These are phyloP conservation scores for Cryptococcus hybrid DNA, from an alignment of 1,284 basidiomycete genomes.

Conservation along the genomic window DNA sequence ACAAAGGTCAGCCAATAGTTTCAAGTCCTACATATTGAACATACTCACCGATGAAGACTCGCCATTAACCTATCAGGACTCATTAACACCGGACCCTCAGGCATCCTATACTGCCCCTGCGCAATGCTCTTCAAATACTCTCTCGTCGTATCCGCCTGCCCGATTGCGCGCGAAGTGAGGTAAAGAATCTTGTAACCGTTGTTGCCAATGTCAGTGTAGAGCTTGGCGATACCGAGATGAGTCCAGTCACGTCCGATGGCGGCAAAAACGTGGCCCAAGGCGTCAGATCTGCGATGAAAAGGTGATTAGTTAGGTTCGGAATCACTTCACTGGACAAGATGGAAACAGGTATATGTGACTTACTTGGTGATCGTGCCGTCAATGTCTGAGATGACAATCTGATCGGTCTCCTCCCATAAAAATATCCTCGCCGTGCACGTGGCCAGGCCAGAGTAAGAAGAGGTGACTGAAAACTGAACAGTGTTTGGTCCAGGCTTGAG, in stretches of 20 bases:
- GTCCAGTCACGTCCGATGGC: conserved; percentile 99
- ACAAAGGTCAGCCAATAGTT: not conserved
- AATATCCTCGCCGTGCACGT: conserved; percentile 93
- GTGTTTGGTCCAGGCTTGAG: conserved; percentile 87
- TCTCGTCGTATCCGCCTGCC: conserved; percentile 95
- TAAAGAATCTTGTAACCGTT: conserved; percentile 99
- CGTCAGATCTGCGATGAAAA: conserved; percentile 71
- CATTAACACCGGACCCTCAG: conserved; percentile 99
- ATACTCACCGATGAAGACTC: conserved; percentile 79
- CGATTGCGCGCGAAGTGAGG: conserved; percentile 94
- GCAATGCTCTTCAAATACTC: conserved; percentile 94
- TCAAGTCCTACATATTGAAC: not conserved
- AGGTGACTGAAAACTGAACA: conserved; percentile 85
- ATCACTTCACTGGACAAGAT: too few species aligned
- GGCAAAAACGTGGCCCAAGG: conserved; percentile 94
- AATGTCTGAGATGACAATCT: conserved; percentile 94
- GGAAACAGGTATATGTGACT: conserved; percentile 22
- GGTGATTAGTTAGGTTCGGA: not conserved
- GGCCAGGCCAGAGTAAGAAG: conserved; percentile 78
- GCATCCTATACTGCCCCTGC: conserved; percentile 92
- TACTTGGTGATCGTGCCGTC: conserved; percentile 99
- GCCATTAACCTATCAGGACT: conserved; percentile 95
- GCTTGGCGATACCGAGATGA: conserved; percentile 93
- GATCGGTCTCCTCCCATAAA: conserved; percentile 88
- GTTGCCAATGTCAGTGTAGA: conserved; percentile 93